A percentile compares a stretch with the other conserved stretches of the same genome.
Evolutionary conservation across 495 filamentous ascomycete species (phyloP).

Genomic region (Penicillium psychrofluorescens): DNA sequence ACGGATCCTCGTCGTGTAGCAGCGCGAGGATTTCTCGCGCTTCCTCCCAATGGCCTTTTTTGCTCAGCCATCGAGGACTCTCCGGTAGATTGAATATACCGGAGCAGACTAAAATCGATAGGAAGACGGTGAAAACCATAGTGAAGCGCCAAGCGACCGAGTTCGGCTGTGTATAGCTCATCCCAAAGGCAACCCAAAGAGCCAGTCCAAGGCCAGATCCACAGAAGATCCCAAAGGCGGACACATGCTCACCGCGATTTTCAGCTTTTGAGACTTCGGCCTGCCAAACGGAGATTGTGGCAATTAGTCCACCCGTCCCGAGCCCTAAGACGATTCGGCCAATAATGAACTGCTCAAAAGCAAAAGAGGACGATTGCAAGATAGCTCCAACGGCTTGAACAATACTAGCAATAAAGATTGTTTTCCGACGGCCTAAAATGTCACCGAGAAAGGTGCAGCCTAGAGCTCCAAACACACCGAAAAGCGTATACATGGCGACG

Average conservation of each 20-base stretch:
- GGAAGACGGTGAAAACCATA: slow-evolving; percentile 41
- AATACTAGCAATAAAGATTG: slow-evolving; percentile 11
- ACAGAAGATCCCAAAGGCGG: slow-evolving; percentile 34
- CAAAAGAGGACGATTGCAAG: slow-evolving; percentile 25
- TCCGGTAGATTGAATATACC: slow-evolving; percentile 53
- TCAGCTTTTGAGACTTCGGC: slow-evolving; percentile 32
- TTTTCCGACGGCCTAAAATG: slow-evolving; percentile 12
- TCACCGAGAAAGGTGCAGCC: slow-evolving; percentile 14
- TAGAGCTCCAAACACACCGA: slow-evolving; percentile 15
- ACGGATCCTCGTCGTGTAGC: slow-evolving; percentile 14
- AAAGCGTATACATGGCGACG: slow-evolving; percentile 16
- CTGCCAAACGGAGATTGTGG: slow-evolving; percentile 41
- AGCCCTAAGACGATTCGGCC: slow-evolving; percentile 39
- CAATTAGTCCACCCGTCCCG: slow-evolving; percentile 42
- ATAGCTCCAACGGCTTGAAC: slow-evolving; percentile 24
- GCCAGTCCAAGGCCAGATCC: slow-evolving; percentile 38
- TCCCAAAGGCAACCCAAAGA: slow-evolving; percentile 32
- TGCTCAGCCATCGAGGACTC: slow-evolving; percentile 51
- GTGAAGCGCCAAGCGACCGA: slow-evolving; percentile 39
- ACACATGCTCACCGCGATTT: slow-evolving; percentile 26
- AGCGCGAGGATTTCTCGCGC: slow-evolving; percentile 33
- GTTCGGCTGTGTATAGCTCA: slow-evolving; percentile 28
- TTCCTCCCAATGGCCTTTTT: slow-evolving; percentile 36
- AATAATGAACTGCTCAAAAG: slow-evolving; percentile 13
- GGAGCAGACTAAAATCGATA: slow-evolving; percentile 47